Evolutionary conservation across 169 alveolate genomes (phyloP).

Genomic region (Cryptosporidium sp.): DNA sequence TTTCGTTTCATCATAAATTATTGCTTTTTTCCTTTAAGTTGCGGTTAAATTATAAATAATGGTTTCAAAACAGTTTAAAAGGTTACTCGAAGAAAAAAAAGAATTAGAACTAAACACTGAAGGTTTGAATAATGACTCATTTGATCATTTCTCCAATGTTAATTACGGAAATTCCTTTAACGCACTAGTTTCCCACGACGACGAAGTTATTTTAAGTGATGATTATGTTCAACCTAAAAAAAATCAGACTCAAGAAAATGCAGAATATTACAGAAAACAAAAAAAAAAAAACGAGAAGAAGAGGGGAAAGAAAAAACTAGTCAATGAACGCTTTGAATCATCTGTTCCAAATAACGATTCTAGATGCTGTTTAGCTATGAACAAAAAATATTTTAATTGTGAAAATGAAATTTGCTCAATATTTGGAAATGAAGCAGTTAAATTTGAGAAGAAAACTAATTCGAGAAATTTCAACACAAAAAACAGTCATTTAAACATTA

Average conservation of each 20-base stretch:
- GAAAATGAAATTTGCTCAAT: slow-evolving; percentile 59
- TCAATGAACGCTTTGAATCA: neutral
- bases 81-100: slow-evolving; percentile 1
- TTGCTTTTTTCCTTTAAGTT: neutral
- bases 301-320: neutral
- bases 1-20: slow-evolving; percentile 51
- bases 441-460: neutral
- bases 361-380: slow-evolving; percentile 41
- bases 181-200: neutral
- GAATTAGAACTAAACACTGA: neutral
- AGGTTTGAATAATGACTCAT: neutral
- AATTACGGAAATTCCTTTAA: neutral
- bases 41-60: slow-evolving; percentile 14
- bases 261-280: neutral
- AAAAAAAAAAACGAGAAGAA: neutral
- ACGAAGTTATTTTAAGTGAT: neutral
- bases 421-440: slow-evolving; percentile 41
- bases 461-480: neutral
- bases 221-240: neutral
- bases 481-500: slow-evolving; percentile 50
- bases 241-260: neutral
- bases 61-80: slow-evolving; percentile 50
- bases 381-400: slow-evolving; percentile 43
- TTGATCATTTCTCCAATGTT: neutral
- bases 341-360: neutral